A percentile compares a stretch with the other conserved stretches of the same genome.
Evolutionary conservation across 768 basidiomycete species (phyloP).

Genomic region (Cystofilobasidium capitatum): DNA sequence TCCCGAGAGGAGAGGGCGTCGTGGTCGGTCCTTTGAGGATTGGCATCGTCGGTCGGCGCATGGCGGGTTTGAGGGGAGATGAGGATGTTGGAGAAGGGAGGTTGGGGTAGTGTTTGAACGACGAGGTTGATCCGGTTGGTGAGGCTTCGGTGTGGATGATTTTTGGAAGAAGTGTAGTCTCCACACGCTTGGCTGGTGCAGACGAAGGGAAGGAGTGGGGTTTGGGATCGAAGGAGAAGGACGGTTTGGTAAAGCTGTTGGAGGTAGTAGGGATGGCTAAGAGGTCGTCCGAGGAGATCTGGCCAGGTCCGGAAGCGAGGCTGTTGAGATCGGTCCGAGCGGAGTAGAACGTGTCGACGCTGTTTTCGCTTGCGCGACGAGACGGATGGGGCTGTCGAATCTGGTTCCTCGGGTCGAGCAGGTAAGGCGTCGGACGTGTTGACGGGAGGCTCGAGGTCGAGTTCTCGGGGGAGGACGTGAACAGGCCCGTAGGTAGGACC

Average conservation of each 20-base stretch:
- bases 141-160: constrained; percentile 18
- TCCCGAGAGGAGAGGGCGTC: not conserved
- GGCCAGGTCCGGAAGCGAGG: not conserved
- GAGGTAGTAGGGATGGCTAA: no score
- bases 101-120: not conserved
- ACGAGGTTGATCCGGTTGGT: not conserved
- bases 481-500: not conserved
- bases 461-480: not conserved
- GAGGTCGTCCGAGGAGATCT: not conserved
- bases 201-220: not conserved
- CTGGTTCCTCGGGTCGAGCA: not conserved
- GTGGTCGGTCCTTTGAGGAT: not conserved
- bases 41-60: not conserved
- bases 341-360: not conserved
- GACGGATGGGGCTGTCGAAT: not conserved
- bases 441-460: not conserved
- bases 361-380: not conserved
- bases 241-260: no score
- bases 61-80: constrained; percentile 1
- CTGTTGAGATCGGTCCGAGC: not conserved
- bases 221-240: not conserved
- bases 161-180: not conserved
- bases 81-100: not conserved
- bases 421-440: not conserved
- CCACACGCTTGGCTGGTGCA: not conserved